phyloP scores from a whole-genome alignment of 345 rosid genomes.

The Eutrema heterophyllum region DNA sequence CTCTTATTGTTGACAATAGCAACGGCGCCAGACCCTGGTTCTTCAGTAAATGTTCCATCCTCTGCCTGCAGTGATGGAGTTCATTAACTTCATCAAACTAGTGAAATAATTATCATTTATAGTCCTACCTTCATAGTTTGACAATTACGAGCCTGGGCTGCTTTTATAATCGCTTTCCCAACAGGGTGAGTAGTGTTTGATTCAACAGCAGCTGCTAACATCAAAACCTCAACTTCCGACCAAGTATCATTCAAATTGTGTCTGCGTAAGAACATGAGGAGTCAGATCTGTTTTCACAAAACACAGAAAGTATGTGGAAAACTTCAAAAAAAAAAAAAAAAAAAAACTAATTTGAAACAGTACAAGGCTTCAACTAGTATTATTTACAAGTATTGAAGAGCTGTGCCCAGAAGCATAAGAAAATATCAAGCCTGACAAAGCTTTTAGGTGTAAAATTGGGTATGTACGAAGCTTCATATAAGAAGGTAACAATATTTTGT shows the following conservation, averaged over 20 bases:
- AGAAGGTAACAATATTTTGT: neutral
- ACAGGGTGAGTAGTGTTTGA: constrained; percentile 88
- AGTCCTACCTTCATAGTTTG: constrained; percentile 50
- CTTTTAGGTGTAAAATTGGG: neutral
- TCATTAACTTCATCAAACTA: constrained; percentile 5
- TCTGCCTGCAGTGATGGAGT: constrained; percentile 41
- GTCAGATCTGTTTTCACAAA: neutral
- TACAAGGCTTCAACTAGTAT: neutral
- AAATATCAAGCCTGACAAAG: neutral
- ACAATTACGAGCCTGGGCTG: constrained; percentile 53
- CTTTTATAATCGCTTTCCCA: constrained; percentile 89
- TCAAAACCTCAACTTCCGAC: constrained; percentile 75
- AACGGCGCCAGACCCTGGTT: constrained; percentile 91
- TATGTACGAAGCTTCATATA: neutral
- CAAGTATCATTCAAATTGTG: constrained; percentile 28
- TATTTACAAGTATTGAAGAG: neutral
- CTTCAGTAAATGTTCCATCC: constrained; percentile 85
- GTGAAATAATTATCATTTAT: neutral
- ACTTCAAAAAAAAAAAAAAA: neutral
- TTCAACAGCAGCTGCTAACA: constrained; percentile 90
- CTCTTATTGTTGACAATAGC: constrained; percentile 60
- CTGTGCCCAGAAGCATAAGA: neutral
- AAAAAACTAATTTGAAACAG: neutral
- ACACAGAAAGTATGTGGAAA: neutral
- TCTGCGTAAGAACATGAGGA: constrained; percentile 41